Conservation (phyloP, 2,329 filamentous ascomycete genomes). For the Zasmidium cellare region DNA sequence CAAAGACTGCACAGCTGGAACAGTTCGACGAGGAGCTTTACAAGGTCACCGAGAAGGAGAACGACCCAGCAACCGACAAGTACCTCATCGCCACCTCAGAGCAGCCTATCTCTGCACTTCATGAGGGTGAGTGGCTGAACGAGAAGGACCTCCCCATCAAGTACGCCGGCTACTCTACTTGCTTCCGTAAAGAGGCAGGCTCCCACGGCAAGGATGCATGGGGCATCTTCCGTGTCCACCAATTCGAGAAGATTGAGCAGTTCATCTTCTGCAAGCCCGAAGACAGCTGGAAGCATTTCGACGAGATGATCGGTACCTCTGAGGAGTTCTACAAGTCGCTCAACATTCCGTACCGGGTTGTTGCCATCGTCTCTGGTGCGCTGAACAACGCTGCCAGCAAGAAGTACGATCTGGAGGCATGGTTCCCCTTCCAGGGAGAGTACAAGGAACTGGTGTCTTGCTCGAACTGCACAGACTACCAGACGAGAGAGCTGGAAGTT, state of each 20-base stretch:
- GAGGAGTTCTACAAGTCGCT: slow-evolving; percentile 96
- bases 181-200: slow-evolving; percentile 93
- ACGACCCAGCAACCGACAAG: slow-evolving; percentile 80
- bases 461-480: slow-evolving; percentile 98
- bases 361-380: slow-evolving; percentile 93
- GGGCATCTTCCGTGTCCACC: slow-evolving; percentile 97
- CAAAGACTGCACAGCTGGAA: slow-evolving; percentile 94
- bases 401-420: slow-evolving; percentile 95
- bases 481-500: slow-evolving; percentile 90
- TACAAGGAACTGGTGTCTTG: slow-evolving; percentile 98
- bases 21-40: slow-evolving; percentile 98
- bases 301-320: slow-evolving; percentile 85
- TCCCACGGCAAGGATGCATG: slow-evolving; percentile 90
- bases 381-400: slow-evolving; percentile 86
- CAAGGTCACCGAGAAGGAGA: slow-evolving; percentile 84
- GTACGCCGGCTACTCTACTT: slow-evolving; percentile 85
- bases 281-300: slow-evolving; percentile 89
- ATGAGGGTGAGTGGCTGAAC: slow-evolving; percentile 90
- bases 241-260: slow-evolving; percentile 93
- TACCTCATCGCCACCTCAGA: slow-evolving; percentile 82
- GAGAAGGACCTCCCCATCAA: slow-evolving; percentile 85
- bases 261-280: slow-evolving; percentile 81
- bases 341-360: slow-evolving; percentile 84
- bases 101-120: slow-evolving; percentile 84
- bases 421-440: slow-evolving; percentile 94